phyloP scores from a whole-genome alignment of 768 basidiomycete species.

The Lactarius quietus region DNA sequence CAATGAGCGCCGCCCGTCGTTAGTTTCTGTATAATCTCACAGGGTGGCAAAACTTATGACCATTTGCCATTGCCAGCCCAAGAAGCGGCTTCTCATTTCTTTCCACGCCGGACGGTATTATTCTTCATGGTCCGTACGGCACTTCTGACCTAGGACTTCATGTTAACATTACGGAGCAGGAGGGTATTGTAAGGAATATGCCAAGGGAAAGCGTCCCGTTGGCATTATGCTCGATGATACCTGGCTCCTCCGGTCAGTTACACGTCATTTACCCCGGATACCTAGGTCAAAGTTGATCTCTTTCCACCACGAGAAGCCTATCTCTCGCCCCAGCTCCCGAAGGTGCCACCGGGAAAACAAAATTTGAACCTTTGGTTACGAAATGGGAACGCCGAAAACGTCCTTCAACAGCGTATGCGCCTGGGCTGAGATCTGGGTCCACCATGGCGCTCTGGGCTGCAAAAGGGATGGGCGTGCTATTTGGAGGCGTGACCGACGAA shows the following conservation, averaged over 20 bases:
- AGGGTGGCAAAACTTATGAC: background rate
- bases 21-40: conserved; percentile 28
- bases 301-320: background rate
- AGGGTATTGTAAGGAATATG: conserved; percentile 89
- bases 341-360: conserved; percentile 34
- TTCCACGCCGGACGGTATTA: conserved; percentile 68
- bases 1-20: conserved; percentile 74
- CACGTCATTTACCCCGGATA: background rate
- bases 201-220: conserved; percentile 77
- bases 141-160: background rate
- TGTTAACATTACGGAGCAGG: conserved; percentile 40
- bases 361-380: conserved; percentile 46
- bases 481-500: conserved; percentile 87
- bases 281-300: background rate
- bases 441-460: conserved; percentile 81
- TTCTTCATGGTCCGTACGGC: conserved; percentile 60
- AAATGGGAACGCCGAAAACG: conserved; percentile 89
- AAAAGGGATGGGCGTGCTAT: conserved; percentile 69
- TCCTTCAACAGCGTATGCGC: conserved; percentile 64
- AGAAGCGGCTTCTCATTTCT: conserved; percentile 86
- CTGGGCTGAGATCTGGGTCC: conserved; percentile 70
- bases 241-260: conserved; percentile 72
- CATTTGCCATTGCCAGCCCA: conserved; percentile 41
- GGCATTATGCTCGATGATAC: conserved; percentile 90
- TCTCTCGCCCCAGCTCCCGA: conserved; percentile 18